Base-by-base conservation (phyloP, 495 filamentous ascomycete species). In the Apiosordaria backusii region DNA sequence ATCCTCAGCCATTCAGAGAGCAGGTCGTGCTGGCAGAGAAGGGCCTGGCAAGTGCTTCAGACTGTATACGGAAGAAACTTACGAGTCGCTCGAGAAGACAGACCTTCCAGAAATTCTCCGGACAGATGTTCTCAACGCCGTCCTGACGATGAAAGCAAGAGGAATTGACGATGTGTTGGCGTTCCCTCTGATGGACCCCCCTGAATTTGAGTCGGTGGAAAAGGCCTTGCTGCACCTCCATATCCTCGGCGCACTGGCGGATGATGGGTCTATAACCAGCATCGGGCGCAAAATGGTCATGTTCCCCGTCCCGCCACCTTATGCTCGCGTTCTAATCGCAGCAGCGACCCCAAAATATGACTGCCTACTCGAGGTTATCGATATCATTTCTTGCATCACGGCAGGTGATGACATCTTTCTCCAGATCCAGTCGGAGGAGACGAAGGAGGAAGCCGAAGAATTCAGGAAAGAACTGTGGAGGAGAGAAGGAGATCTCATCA, bases 71-170 rank as follows among this genome's bases (percentile, higher is more conserved):
- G 89, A 96, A 65, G 81, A 87, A 23, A 87, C 89, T 4, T 98
- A 92, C 77, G 71, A 85, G 7, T 75, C 75, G 0, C 76, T 99
- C 0, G 84, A 89, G n/a, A 84, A 90, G 53, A 83, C 86, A 1
- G 92, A 92, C 53, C 84, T 86, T 0, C 95, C 96, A 0, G 96
- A 98, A 74, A 97, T 99, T 13, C 81, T 98, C 10, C 85, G 96
- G 26, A 93, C 90, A 65, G 96, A 99, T 74, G 80, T 98, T 1
- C 85, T 91, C 23, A 87, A 90, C 60, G 89, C 93, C 2, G 78
- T 97, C n/a, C 80, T 99, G 18, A 96, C 89, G 1, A 94, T 99
- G 89, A 97, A 97, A 74, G 94, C 96, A 9, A 83, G 93, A 40
- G 95, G 94, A 0, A 87, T 96, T 9, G 83, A 91, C 21, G 89